Evolutionary conservation across 345 rosid genomes (phyloP), one percentile per base, ranked within the genome.

Genomic region (Pugionium cornutum): DNA sequence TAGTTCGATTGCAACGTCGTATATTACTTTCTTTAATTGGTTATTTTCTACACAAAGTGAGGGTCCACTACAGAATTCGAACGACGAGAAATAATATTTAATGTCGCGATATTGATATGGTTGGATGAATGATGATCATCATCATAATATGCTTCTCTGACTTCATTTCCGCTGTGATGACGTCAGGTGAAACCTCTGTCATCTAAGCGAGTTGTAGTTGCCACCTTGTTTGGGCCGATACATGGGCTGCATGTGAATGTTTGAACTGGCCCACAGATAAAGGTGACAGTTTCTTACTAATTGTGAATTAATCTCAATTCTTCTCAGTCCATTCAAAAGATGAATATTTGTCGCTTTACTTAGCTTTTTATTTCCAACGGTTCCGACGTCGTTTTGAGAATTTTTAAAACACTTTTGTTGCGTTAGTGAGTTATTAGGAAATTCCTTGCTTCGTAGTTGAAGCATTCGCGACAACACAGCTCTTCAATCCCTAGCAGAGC

Each of bases 391-490:
- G 76, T 72, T 49, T 40, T 49, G 30, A 48, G 45, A 52, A 40
- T 41, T 2, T n/a, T 49, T 18, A 18, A 18, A 18, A 18, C 36
- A 2, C 5, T 33, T 48, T 9, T 56, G 44, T 56, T 43, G 60
- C 35, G 74, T 51, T 39, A 18, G 18, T 18, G 18, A n/a, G 57
- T 52, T 34, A 41, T 34, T 28, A 7, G 50, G 6, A 58, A 50
- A 73, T 74, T 39, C 68, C 1, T 74, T 67, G 53, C 73, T 61
- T 66, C 68, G 33, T 73, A 39, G 52, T 47, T 66, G 76, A 51
- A 72, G 55, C 71, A 58, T 57, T 56, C 52, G 10, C 48, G 32
- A 45, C 53, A 25, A 44, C 18, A n/a, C 18, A 11, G 37, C 63
- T 73, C 35, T 29, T 47, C 68, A 54, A 73, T 60, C 67, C 73